A percentile compares a stretch with the other conserved stretches of the same genome.
Conservation (phyloP, 768 basidiomycete species). For the Tricholoma sp. region DNA sequence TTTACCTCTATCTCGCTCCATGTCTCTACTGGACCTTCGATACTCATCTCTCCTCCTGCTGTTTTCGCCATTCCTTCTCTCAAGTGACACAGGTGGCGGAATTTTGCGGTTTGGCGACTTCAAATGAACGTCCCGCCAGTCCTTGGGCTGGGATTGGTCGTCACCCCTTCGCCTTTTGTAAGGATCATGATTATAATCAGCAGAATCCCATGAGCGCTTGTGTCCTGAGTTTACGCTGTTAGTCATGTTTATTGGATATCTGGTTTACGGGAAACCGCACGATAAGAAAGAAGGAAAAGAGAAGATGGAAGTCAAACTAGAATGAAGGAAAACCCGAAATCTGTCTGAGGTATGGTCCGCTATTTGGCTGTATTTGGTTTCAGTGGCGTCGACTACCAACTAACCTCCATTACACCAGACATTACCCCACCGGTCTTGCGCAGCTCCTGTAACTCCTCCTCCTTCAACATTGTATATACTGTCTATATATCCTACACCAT, state of each 20-base stretch:
- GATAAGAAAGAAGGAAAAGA: constrained; percentile 41
- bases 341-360: too few species aligned
- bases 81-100: constrained; percentile 18
- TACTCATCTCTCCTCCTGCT: constrained; percentile 30
- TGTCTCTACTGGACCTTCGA: constrained; percentile 27
- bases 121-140: constrained; percentile 70
- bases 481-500: constrained; percentile 76
- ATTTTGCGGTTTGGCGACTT: constrained; percentile 30
- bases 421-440: constrained; percentile 69
- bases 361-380: too few species aligned
- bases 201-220: constrained; percentile 74
- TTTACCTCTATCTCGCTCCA: constrained; percentile 19
- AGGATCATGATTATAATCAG: constrained; percentile 33
- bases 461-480: constrained; percentile 40
- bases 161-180: constrained; percentile 54
- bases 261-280: constrained; percentile 79
- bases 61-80: constrained; percentile 27
- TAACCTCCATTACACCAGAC: constrained; percentile 60
- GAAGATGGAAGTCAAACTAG: constrained; percentile 9
- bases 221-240: constrained; percentile 72
- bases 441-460: constrained; percentile 44
- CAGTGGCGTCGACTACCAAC: too few species aligned
- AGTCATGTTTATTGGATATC: constrained; percentile 57
- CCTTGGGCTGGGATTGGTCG: constrained; percentile 42
- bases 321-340: background rate